A percentile compares a stretch with the other conserved stretches of the same genome.
Conservation (phyloP, 202 grass and related monocot genomes). For the Hordeum pubiflorum region DNA sequence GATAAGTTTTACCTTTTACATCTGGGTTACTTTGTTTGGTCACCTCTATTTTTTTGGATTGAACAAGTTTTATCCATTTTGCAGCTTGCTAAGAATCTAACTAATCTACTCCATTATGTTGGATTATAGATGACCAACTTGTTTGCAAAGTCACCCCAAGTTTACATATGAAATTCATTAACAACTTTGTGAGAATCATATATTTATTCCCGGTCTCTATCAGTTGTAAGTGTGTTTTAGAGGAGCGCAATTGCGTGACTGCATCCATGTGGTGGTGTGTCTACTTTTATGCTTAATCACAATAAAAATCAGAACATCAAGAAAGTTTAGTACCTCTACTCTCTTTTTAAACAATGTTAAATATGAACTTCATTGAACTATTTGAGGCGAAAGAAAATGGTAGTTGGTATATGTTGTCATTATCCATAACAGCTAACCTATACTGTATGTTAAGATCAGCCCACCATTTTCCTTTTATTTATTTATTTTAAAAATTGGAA, state of each 20-base stretch:
- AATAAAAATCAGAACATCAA: neutral
- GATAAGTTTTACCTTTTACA: neutral
- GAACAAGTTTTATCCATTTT: neutral
- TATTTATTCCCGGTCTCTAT: neutral
- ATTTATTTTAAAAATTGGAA: neutral
- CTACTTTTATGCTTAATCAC: neutral
- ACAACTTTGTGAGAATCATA: no score
- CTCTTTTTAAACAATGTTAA: neutral
- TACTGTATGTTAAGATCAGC: neutral
- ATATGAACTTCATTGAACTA: neutral
- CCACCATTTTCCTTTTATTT: neutral
- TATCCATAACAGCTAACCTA: neutral
- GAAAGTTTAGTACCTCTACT: neutral
- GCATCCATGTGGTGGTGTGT: neutral
- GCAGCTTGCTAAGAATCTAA: neutral
- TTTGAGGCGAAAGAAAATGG: neutral
- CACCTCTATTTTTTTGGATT: neutral
- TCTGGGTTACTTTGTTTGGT: neutral
- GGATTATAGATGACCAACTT: neutral
- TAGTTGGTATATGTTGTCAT: neutral
- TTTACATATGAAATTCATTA: neutral
- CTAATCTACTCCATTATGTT: neutral
- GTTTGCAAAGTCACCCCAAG: neutral
- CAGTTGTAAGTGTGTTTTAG: neutral
- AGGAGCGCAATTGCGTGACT: neutral